Percentiles rank a stretch among this genome's conserved stretches.
Evolutionary conservation across 805 yeast species (phyloP).

Genomic region (Saturnispora sanitii): DNA sequence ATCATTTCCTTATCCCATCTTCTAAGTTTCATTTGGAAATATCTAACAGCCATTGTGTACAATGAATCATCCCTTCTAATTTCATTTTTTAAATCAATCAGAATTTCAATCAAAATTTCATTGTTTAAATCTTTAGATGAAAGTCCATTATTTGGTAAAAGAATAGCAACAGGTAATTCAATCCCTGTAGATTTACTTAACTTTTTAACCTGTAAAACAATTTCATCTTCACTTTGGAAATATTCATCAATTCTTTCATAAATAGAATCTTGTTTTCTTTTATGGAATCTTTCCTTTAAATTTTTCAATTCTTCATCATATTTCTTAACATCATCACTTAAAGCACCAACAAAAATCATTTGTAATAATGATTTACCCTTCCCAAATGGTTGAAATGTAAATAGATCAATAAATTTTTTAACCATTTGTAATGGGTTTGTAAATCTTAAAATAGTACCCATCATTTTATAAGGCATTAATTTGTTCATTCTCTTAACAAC

Average conservation of each 20-base stretch:
- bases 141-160: slow-evolving; percentile 12
- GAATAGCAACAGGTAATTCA: slow-evolving; percentile 10
- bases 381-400: slow-evolving; percentile 47
- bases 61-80: slow-evolving; percentile 12
- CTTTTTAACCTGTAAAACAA: slow-evolving; percentile 24
- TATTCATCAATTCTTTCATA: slow-evolving; percentile 24
- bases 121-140: slow-evolving; percentile 3
- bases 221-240: slow-evolving; percentile 19
- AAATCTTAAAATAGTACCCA: slow-evolving; percentile 65
- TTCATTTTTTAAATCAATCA: slow-evolving; percentile 10
- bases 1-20: slow-evolving; percentile 67
- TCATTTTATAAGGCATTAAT: slow-evolving; percentile 69
- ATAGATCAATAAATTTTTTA: slow-evolving; percentile 68
- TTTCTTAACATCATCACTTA: slow-evolving; percentile 65
- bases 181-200: slow-evolving; percentile 16
- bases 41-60: slow-evolving; percentile 47
- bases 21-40: slow-evolving; percentile 54
- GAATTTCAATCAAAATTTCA: slow-evolving; percentile 1
- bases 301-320: slow-evolving; percentile 34
- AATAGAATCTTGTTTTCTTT: slow-evolving; percentile 6
- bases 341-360: slow-evolving; percentile 57
- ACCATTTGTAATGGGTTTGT: slow-evolving; percentile 84
- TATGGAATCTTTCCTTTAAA: slow-evolving; percentile 4
- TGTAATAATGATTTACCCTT: slow-evolving; percentile 52
- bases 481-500: slow-evolving; percentile 65